phyloP scores from a whole-genome alignment of 1,139 yeast genomes.

The Taphrina confusa region DNA sequence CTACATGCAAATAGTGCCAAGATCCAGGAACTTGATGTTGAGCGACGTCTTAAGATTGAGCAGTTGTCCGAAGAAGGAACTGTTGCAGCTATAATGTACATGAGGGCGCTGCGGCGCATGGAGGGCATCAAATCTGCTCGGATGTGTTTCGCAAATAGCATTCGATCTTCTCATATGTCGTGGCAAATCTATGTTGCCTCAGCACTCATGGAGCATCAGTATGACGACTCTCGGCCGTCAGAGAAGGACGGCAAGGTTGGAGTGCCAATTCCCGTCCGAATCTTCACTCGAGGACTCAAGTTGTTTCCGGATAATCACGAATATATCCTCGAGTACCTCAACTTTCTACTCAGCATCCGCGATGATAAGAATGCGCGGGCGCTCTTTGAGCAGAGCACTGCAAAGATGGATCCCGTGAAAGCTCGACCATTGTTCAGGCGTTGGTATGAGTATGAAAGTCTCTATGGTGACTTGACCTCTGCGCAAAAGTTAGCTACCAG shows the following conservation, averaged over 20 bases:
- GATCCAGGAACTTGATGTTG: constrained; percentile 33
- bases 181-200: constrained; percentile 78
- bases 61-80: constrained; percentile 44
- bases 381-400: constrained; percentile 67
- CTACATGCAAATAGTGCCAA: constrained; percentile 9
- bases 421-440: constrained; percentile 53
- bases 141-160: constrained; percentile 62
- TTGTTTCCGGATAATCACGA: constrained; percentile 56
- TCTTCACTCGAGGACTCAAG: constrained; percentile 78
- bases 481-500: constrained; percentile 67
- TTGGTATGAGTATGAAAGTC: constrained; percentile 57
- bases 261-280: constrained; percentile 50
- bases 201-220: constrained; percentile 73
- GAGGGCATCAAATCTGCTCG: constrained; percentile 51
- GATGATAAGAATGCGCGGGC: constrained; percentile 83
- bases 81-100: constrained; percentile 45
- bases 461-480: constrained; percentile 66
- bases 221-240: constrained; percentile 44
- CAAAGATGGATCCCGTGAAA: constrained; percentile 48
- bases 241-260: constrained; percentile 63
- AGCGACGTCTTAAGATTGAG: constrained; percentile 38
- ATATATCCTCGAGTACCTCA: constrained; percentile 68
- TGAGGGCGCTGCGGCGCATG: constrained; percentile 49
- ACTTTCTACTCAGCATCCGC: constrained; percentile 67
- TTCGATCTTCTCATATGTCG: constrained; percentile 66